Percentiles rank a stretch among this genome's conserved stretches.
Conservation (phyloP, 306 rosid species). For the Quercus dentata region DNA sequence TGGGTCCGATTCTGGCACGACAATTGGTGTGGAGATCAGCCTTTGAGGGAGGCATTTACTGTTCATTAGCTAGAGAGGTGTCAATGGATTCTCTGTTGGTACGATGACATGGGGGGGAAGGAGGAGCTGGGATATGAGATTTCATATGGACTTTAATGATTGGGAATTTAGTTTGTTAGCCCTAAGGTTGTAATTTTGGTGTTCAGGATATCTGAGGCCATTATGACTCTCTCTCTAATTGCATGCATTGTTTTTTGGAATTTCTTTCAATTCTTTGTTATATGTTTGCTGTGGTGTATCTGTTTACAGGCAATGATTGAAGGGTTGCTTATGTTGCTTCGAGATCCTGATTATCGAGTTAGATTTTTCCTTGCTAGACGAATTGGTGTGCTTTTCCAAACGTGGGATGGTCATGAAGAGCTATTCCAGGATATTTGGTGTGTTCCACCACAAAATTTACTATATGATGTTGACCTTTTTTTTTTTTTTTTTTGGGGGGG, state of each 20-base stretch:
- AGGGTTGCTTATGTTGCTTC: constrained; percentile 65
- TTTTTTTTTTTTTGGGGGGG: background rate
- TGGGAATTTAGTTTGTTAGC: too few species aligned
- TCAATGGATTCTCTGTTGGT: too few species aligned
- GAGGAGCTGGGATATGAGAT: too few species aligned
- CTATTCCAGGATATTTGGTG: constrained; percentile 89
- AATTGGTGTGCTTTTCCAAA: constrained; percentile 82
- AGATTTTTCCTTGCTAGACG: constrained; percentile 68
- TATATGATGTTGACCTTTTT: background rate
- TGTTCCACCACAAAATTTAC: constrained; percentile 21
- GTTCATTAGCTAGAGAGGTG: too few species aligned
- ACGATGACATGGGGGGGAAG: too few species aligned
- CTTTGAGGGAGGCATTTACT: too few species aligned
- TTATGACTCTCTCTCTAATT: background rate
- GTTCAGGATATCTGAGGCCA: background rate
- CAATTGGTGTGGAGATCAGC: too few species aligned
- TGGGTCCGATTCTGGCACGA: too few species aligned
- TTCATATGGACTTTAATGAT: too few species aligned
- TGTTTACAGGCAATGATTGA: constrained; percentile 65
- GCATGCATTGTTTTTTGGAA: background rate
- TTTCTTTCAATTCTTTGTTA: constrained; percentile 17
- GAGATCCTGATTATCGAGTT: constrained; percentile 82
- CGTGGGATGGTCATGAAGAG: constrained; percentile 94
- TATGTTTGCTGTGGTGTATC: constrained; percentile 17
- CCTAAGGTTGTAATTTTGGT: background rate